Evolutionary conservation across 768 basidiomycete genomes (phyloP), one percentile per base, ranked within the genome.

Genomic region (Pulveroboletus frians): DNA sequence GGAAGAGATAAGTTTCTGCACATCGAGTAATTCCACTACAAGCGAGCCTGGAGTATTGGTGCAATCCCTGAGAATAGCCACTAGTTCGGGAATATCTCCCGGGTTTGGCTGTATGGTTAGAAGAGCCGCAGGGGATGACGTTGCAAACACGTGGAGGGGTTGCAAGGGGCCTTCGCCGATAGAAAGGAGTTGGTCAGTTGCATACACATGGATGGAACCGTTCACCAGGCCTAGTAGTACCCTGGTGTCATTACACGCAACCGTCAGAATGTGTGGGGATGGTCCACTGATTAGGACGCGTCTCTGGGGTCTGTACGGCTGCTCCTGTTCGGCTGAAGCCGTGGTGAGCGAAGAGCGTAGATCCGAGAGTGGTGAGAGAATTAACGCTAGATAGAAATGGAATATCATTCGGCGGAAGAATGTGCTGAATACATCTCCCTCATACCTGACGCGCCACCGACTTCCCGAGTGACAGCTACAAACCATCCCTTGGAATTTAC

Each of bases 401-500:
- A 29, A 4, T 5, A 21, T 43, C 3, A 4, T 4, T 43, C 3
- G 34, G 41, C 8, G 9, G 7, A 23, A 45, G 4, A 26, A 26
- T 34, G 37, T 4, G 30, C 44, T 45, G 42, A 38, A 43, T 20
- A 38, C 32, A 46, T 41, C 10, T 9, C 45, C 8, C 30, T 53
- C 73, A 38, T 48, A 79, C 79, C 68, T 49, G 70, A 71, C 50
- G 66, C 56, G 44, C 67, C 56, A 57, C 62, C 39, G 41, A 54
- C 45, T 42, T 69, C 67, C 34, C 69, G 66, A 38, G 67, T 73
- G 9, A 79, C 76, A 29, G 85, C 84, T 39, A 78, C 83, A 65
- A 89, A 90, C 80, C 82, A 89, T 26, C 80, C 83, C 53, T 71
- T 76, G 11, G 71, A 66, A 59, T 83, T 85, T 3, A 81, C 74